Base-by-base conservation (phyloP, 352 stramenopile species). In the Plasmopara halstedii region DNA sequence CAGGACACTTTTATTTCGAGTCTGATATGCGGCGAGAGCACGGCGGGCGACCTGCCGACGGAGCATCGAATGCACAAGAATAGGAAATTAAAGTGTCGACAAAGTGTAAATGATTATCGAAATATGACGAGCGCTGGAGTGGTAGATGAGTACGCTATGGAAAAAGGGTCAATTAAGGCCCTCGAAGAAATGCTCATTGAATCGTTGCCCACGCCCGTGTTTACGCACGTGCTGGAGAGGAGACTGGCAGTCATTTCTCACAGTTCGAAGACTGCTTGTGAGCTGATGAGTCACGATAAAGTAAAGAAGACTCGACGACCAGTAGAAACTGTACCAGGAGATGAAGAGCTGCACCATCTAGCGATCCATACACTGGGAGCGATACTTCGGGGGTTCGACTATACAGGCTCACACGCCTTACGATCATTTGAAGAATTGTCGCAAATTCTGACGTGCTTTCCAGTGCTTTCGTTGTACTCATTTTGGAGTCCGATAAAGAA, bases 61-160 rank as follows among this genome's bases (percentile, higher is more conserved):
- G 83, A 94, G 49, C 73, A 92, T 33, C 64, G 83, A 15, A 92
- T 94, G 80, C 77, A 90, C 54, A 87, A 85, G 44, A 89, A 89
- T 46, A 67, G 80, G 20, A 88, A 84, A 35, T 49, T 70, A 8
- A 94, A 94, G 36, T 91, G 80, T 43, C 66, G 78, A 15, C 83
- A 94, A 42, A 90, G 67, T 41, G 80, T 92, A 9, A 53, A 70
- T 13, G 78, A 91, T 49, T 88, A 86, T 31, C 50, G 64, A 17
- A 89, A 88, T 41, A 91, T 91, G 78, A 81, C 70, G n/a, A 86
- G 76, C 36, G 83, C 80, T 2, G 83, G 83, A 0, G 70, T 89
- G 8, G 62, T 88, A 18, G 80, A 92, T 57, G 64, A 67, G 22
- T 73, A 59, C 1, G 69, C 63, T 35, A 86, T 83, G 32, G 80